These are phyloP conservation scores for Suillus placidus DNA, from an alignment of 768 basidiomycete species.

Conservation along the genomic window DNA sequence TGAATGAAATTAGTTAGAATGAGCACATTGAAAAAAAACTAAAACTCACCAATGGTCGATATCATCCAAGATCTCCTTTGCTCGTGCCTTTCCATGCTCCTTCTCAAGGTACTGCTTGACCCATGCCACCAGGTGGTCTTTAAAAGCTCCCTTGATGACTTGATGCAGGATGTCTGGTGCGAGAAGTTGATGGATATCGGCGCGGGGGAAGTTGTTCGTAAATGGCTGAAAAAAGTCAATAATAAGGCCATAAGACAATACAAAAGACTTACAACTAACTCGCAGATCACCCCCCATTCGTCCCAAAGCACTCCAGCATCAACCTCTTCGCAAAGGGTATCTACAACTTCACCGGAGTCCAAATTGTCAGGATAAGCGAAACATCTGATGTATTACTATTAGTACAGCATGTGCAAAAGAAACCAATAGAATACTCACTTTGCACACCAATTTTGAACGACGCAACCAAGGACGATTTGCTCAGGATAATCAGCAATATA, in stretches of 20 bases:
- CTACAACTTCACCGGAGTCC: neutral
- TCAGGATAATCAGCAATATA: neutral
- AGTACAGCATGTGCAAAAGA: fast-evolving
- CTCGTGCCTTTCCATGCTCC: no score
- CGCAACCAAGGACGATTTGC: neutral
- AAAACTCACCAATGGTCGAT: no score
- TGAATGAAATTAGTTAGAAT: no score
- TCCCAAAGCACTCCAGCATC: neutral
- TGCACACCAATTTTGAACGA: slow-evolving; percentile 40
- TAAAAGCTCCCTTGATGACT: neutral
- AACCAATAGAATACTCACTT: slow-evolving; percentile 22
- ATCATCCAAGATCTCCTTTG: no score
- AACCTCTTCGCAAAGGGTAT: neutral
- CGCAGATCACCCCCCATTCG: neutral
- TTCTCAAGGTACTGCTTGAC: neutral
- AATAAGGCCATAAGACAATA: neutral
- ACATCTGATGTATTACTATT: neutral
- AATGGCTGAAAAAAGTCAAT: neutral
- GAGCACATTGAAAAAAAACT: no score
- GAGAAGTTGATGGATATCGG: neutral
- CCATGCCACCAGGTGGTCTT: neutral
- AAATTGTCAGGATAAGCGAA: neutral
- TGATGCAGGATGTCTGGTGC: neutral
- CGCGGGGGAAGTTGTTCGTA: neutral
- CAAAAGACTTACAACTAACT: neutral